Conservation (phyloP, 1,284 basidiomycete species). For the Papiliotrema terrestris region DNA sequence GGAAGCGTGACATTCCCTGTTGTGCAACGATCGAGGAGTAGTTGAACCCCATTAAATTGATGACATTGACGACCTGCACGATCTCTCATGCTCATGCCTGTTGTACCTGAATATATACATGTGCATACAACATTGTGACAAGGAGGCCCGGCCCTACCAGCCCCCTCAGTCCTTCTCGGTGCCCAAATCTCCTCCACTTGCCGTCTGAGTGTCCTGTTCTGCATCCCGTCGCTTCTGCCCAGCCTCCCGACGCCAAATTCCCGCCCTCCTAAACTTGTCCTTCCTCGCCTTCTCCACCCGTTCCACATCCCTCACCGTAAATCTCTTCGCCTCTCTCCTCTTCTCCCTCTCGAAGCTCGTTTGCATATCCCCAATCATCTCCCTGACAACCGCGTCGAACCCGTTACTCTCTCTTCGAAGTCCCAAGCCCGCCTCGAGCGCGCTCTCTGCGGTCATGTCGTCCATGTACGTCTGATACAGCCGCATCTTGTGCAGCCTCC, state of each 20-base stretch:
- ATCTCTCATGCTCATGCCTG: no score
- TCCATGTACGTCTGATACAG: slow-evolving; percentile 47
- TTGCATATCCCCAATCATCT: background rate
- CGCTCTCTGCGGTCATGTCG: slow-evolving; percentile 57
- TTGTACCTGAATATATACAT: no score
- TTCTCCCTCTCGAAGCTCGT: slow-evolving; percentile 11
- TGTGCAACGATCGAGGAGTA: no score
- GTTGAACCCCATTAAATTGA: no score
- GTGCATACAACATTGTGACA: no score
- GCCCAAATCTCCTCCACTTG: no score
- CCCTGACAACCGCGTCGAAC: slow-evolving; percentile 13
- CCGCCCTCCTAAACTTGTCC: background rate
- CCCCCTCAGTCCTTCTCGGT: background rate
- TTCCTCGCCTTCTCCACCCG: slow-evolving; percentile 13
- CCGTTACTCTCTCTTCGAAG: slow-evolving; percentile 13
- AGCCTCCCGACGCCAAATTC: background rate
- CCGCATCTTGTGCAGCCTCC: slow-evolving; percentile 49
- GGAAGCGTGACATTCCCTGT: background rate
- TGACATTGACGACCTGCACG: no score
- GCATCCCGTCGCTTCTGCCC: background rate
- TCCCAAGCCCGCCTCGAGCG: slow-evolving; percentile 53
- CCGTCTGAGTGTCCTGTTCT: background rate
- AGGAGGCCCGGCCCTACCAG: background rate
- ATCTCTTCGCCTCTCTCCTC: slow-evolving; percentile 11
- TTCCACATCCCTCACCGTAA: background rate